Base-by-base conservation (phyloP, 345 rosid genomes). In the Dipteronia dyeriana region DNA sequence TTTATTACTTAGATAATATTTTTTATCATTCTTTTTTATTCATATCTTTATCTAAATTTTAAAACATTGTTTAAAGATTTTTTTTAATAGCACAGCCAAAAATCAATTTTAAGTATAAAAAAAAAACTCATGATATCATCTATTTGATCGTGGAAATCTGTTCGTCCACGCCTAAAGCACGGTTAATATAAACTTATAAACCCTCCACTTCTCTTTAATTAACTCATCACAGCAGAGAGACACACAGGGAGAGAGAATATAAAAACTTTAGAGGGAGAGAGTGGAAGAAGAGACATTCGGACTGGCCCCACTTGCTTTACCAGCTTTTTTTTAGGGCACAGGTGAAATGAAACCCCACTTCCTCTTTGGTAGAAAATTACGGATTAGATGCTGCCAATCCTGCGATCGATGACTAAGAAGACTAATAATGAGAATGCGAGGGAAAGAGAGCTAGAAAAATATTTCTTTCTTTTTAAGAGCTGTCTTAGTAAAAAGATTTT, bases 341-440 rank as follows among this genome's bases (percentile, higher is more conserved):
- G 76, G 59, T 17, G 59, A 73, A 26, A 53, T 53, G 57, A 53
- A 70, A 16, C 57, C 68, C 22, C 68, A 43, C 76, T 9, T 10
- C 59, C 1, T 2, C 80, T 16, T 68, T 63, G 85, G 23, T 26
- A 62, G 80, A 78, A 74, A 49, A 62, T 51, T 63, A 60, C 74
- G 13, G 80, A 77, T 80, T 77, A 79, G 85, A 79, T 82, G 80
- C 79, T 75, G 81, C 68, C 66, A 34, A 79, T 82, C 78, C 79
- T 75, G 81, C 68, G 70, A 34, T 34, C 75, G 66, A 23, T 68
- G 76, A 73, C 78, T 71, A 16, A 67, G 73, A n/a, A 67, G 73
- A 71, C 74, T 74, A 71, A 79, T 78, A 51, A 74, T 81, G 67
- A 68, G 73, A 9, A 31, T 19, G 34, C 13, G 39, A 45, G 49